Conservation (phyloP, 1,284 basidiomycete genomes). For the Pseudozyma thailandica region DNA sequence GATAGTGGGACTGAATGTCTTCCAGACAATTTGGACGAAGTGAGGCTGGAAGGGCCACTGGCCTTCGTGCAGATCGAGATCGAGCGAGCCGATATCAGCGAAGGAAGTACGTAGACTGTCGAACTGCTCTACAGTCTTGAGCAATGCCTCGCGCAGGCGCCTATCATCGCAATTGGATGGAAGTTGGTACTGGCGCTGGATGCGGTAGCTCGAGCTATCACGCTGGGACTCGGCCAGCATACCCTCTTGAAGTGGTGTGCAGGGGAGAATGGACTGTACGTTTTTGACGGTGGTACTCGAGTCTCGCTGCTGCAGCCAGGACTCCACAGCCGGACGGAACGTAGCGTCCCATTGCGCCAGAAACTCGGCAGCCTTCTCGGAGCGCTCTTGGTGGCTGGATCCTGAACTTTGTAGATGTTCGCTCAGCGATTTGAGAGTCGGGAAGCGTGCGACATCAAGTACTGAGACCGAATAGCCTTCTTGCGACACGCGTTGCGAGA, state of each 20-base stretch:
- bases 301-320: constrained; percentile 15
- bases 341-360: constrained; percentile 30
- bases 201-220: constrained; percentile 52
- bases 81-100: constrained; percentile 36
- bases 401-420: constrained; percentile 45
- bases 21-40: constrained; percentile 49
- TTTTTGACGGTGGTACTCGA: background rate
- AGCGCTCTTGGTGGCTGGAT: constrained; percentile 21
- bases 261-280: constrained; percentile 46
- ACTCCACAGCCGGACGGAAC: constrained; percentile 22
- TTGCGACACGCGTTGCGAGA: constrained; percentile 53
- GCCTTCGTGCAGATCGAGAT: background rate
- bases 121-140: constrained; percentile 25
- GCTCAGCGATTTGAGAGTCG: constrained; percentile 51
- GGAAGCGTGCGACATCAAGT: constrained; percentile 62
- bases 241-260: constrained; percentile 59
- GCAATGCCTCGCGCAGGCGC: constrained; percentile 33
- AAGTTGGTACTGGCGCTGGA: constrained; percentile 59
- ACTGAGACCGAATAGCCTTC: constrained; percentile 61
- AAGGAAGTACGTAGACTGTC: constrained; percentile 61
- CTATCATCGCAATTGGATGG: constrained; percentile 35
- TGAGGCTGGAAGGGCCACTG: constrained; percentile 44
- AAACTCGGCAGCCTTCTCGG: constrained; percentile 19
- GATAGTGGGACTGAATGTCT: constrained; percentile 16
- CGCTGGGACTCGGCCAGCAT: constrained; percentile 64